Base-by-base conservation (phyloP, 2,329 filamentous ascomycete genomes). In the Paradendryphiella salina region DNA sequence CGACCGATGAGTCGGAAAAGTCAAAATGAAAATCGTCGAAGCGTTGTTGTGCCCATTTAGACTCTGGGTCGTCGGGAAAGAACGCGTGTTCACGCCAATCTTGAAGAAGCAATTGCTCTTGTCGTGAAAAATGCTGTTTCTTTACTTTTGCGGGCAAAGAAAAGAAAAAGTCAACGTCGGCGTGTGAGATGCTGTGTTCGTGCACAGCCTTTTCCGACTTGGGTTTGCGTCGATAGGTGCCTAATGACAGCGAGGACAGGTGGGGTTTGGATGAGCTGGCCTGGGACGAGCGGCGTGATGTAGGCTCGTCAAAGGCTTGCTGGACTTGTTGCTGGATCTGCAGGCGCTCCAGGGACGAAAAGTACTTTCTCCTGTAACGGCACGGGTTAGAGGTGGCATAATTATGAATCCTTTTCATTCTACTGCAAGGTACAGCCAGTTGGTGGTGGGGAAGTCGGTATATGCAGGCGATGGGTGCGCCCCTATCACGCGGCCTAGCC, bases 61-160 rank as follows among this genome's bases (percentile, higher is more conserved):
- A 38, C 26, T 52, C 37, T 38, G 42, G 46, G 38, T 54, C 40
- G 48, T 50, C 43, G 29, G 51, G 44, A 49, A 57, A 50, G 54
- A 47, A 38, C 33, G 55, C 52, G 45, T 60, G 61, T 35, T 61
- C 50, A 53, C 61, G 58, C 60, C 59, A 52, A 56, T 38, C 53
- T 33, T 81, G 81, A 48, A 87, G 77, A 50, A 85, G 72, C 35
- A 82, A 75, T 61, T 87, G 87, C 73, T 94, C 89, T 71, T 91
- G 86, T 40, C 77, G 79, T 18, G 85, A 86, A 69, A 91, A 87
- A 55, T 88, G 83, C 58, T 82, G 84, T 58, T 84, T 82, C 66
- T 84, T 85, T 57, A 90, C 80, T 72, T 90, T 90, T 56, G 88
- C 83, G 15, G 89, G 88, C 34, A 91, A 77, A 17, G 80, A 83